These are phyloP conservation scores for Cytospora piceae DNA, from an alignment of 2,329 filamentous ascomycete species.

Conservation along the genomic window DNA sequence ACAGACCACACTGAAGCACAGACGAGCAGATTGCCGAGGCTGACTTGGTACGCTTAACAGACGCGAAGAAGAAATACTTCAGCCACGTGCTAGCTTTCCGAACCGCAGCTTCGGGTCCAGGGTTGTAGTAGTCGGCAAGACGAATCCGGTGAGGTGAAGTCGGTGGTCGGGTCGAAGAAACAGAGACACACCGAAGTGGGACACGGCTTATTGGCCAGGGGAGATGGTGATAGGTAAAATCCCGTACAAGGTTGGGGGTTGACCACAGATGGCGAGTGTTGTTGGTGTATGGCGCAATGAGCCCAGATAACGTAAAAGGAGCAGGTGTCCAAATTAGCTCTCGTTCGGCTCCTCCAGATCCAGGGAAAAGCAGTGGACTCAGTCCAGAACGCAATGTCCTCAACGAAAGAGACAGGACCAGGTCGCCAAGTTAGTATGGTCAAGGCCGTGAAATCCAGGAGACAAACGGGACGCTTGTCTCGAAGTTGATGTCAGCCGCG, in stretches of 20 bases:
- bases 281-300: constrained; percentile 30
- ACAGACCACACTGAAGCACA: constrained; percentile 1
- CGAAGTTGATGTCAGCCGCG: constrained; percentile 1
- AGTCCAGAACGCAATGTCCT: constrained; percentile 10
- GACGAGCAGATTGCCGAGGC: neutral
- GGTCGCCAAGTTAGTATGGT: neutral
- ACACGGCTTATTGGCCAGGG: constrained; percentile 21
- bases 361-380: constrained; percentile 9
- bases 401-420: neutral
- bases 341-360: constrained; percentile 13
- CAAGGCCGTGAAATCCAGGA: constrained; percentile 2
- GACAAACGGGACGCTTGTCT: constrained; percentile 1
- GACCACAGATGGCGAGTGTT: constrained; percentile 26
- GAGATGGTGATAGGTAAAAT: constrained; percentile 7
- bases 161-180: constrained; percentile 21
- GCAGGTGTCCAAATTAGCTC: neutral
- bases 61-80: constrained; percentile 1
- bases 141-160: constrained; percentile 17
- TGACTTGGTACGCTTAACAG: neutral
- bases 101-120: constrained; percentile 18
- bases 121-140: constrained; percentile 11
- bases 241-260: constrained; percentile 6
- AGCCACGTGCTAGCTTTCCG: constrained; percentile 24
- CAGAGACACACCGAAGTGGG: constrained; percentile 9
- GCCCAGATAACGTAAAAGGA: constrained; percentile 2